These are phyloP conservation scores for Pseudogymnoascus sp. DNA, from an alignment of 2,329 filamentous ascomycete species.

Conservation along the genomic window DNA sequence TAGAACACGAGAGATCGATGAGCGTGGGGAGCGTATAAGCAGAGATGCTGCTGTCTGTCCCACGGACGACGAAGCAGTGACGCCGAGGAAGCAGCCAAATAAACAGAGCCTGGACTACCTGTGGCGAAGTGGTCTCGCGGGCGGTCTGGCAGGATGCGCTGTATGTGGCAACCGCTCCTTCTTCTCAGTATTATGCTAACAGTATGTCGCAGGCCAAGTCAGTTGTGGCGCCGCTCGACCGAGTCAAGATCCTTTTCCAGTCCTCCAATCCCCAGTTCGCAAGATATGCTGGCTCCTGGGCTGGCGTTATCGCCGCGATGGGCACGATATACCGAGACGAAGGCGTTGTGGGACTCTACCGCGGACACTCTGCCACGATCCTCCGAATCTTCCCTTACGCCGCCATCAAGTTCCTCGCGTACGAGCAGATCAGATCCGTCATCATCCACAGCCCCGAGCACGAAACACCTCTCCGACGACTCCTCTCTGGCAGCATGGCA, in stretches of 20 bases:
- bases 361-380: constrained; percentile 89
- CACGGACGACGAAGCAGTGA: constrained; percentile 45
- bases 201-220: constrained; percentile 69
- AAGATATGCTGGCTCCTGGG: constrained; percentile 87
- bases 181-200: constrained; percentile 7
- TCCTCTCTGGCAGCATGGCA: constrained; percentile 65
- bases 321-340: constrained; percentile 72
- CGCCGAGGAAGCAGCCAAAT: constrained; percentile 41
- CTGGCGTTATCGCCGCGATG: constrained; percentile 74
- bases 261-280: constrained; percentile 87
- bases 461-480: constrained; percentile 72
- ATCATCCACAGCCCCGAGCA: constrained; percentile 65
- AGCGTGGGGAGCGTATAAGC: constrained; percentile 17
- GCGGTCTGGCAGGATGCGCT: constrained; percentile 84
- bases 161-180: constrained; percentile 42
- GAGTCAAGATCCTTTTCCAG: constrained; percentile 98
- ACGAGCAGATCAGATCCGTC: constrained; percentile 82
- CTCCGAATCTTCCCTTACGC: constrained; percentile 95
- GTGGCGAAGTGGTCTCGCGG: constrained; percentile 74
- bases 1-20: constrained; percentile 34
- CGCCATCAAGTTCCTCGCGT: constrained; percentile 94
- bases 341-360: constrained; percentile 71
- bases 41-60: constrained; percentile 38
- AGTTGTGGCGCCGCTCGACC: constrained; percentile 86
- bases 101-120: constrained; percentile 78